These are phyloP conservation scores for Chrysanthemum seticuspe DNA, from an alignment of 129 eudicot species.

Conservation along the genomic window DNA sequence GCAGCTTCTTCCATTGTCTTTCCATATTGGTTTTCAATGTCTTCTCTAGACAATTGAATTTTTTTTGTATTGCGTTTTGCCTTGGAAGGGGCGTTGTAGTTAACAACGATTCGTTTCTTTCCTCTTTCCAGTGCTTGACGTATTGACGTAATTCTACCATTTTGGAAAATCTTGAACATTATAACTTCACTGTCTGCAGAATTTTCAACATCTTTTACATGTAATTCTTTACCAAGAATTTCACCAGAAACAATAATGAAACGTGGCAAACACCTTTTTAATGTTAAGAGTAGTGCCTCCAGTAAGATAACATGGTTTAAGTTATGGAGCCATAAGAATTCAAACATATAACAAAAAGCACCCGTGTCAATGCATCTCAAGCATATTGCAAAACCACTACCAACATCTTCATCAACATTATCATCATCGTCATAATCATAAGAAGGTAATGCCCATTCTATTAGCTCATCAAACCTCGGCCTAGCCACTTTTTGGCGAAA, in stretches of 20 bases:
- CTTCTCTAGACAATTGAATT: background rate
- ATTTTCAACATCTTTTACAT: background rate
- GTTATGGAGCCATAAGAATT: background rate
- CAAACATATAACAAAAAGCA: background rate
- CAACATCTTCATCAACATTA: no score
- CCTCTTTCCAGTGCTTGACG: background rate
- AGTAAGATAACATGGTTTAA: background rate
- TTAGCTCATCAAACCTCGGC: no score
- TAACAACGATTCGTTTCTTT: background rate
- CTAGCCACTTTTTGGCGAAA: no score
- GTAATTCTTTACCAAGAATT: background rate
- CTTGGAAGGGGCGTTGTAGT: background rate
- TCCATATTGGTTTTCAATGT: constrained; percentile 1
- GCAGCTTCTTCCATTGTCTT: constrained; percentile 8
- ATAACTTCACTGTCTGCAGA: background rate
- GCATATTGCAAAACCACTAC: background rate
- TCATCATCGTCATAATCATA: no score
- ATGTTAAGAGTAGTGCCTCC: constrained; percentile 1
- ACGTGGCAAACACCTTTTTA: constrained; percentile 14
- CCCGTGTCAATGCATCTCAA: constrained; percentile 13
- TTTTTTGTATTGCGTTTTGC: background rate
- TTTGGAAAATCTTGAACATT: background rate
- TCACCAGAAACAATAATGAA: constrained; percentile 15
- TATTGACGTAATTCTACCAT: background rate
- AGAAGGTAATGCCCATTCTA: no score